Percentiles rank a stretch among this genome's conserved stretches.
Conservation (phyloP, 176 grass and related monocot species). For the Triticum timopheevii region DNA sequence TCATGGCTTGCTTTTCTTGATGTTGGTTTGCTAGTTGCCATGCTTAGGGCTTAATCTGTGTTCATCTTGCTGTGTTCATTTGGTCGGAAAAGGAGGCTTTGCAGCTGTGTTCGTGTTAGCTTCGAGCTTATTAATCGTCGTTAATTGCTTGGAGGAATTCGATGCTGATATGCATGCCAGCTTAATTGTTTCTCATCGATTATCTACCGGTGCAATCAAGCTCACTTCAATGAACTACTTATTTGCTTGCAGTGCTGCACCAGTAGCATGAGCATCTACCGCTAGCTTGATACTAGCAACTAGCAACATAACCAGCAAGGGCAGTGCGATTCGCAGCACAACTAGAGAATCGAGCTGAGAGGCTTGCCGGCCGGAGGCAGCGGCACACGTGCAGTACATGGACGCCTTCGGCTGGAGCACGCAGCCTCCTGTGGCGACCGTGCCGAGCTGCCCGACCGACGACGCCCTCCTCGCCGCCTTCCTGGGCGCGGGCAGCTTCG, state of each 20-base stretch:
- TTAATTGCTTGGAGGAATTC: not conserved
- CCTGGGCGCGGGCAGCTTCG: conserved; percentile 16
- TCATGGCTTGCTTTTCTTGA: not conserved
- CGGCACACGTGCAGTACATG: conserved; percentile 18
- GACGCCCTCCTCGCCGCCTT: conserved; percentile 25
- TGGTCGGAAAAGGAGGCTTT: too few species aligned
- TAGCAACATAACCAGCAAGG: not conserved
- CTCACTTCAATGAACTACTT: conserved; percentile 6
- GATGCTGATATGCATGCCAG: not conserved
- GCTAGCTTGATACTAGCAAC: not conserved
- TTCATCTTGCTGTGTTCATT: not conserved
- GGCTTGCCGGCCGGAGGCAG: not conserved
- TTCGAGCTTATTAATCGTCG: not conserved
- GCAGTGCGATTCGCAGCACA: too few species aligned
- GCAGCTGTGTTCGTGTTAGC: not conserved
- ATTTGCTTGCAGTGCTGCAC: not conserved
- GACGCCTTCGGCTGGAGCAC: conserved; percentile 42
- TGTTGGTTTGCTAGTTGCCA: not conserved
- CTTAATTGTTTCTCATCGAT: not conserved
- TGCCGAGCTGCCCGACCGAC: conserved; percentile 10
- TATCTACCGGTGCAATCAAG: not conserved
- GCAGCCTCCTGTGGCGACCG: not conserved
- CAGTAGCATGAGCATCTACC: conserved; percentile 4
- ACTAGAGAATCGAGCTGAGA: not conserved
- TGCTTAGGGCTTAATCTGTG: not conserved